Conservation (phyloP, 768 basidiomycete species). For the Pleurotus citrinopileatus region DNA sequence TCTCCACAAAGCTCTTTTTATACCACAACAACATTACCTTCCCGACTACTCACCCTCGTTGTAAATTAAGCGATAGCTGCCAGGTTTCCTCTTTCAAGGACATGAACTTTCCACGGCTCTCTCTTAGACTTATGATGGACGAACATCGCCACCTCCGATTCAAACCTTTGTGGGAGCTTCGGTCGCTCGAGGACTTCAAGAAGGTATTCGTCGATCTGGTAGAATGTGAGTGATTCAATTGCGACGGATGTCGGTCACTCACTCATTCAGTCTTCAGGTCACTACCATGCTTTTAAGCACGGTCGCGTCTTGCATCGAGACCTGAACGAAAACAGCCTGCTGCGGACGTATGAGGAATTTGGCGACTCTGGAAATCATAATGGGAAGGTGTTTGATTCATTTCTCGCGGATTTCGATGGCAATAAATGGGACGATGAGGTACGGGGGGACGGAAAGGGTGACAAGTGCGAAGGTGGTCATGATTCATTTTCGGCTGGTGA, state of each 20-base stretch:
- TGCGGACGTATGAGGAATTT: constrained; percentile 17
- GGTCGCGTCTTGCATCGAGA: constrained; percentile 24
- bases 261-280: constrained; percentile 14
- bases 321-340: constrained; percentile 26
- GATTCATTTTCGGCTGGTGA: too few relatives aligned
- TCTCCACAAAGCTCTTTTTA: too few relatives aligned
- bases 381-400: background rate
- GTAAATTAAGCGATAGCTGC: too few relatives aligned
- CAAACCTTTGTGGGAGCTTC: background rate
- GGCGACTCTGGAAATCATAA: constrained; percentile 5
- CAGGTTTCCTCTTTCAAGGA: too few relatives aligned
- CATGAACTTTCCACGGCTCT: too few relatives aligned
- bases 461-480: too few relatives aligned
- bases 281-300: constrained; percentile 21
- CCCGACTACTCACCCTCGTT: background rate
- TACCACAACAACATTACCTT: too few relatives aligned
- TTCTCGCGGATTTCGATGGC: background rate
- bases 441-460: too few relatives aligned
- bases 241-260: background rate
- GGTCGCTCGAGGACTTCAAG: background rate
- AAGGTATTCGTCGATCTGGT: background rate
- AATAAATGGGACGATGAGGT: background rate
- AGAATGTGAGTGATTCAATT: background rate
- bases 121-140: too few relatives aligned
- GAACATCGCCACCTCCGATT: too few relatives aligned